Percentiles rank a stretch among this genome's conserved stretches.
These are phyloP conservation scores for Mucor velutinosus DNA, from an alignment of 371 early-diverging fungal species.

Conservation along the genomic window DNA sequence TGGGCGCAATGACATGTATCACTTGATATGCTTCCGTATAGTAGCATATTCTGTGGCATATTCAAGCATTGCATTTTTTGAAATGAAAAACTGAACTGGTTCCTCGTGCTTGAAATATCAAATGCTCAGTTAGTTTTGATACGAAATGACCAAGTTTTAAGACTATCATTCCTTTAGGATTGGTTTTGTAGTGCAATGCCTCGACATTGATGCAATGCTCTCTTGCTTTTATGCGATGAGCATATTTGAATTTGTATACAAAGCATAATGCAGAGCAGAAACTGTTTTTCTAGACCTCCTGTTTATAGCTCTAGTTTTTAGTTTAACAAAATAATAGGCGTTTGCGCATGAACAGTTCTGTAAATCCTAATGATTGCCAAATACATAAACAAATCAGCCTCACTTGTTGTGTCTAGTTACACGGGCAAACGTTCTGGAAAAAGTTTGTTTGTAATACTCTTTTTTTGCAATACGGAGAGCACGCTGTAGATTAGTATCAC, in stretches of 20 bases:
- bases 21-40: not conserved
- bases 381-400: too few relatives aligned
- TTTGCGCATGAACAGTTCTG: too few relatives aligned
- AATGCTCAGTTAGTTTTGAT: not conserved
- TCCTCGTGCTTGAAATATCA: not conserved
- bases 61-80: not conserved
- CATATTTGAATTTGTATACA: too few relatives aligned
- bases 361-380: too few relatives aligned
- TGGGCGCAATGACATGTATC: not conserved
- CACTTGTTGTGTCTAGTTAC: not conserved
- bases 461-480: not conserved
- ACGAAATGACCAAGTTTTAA: not conserved
- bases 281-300: too few relatives aligned
- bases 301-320: too few relatives aligned
- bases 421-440: not conserved
- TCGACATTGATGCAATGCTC: not conserved
- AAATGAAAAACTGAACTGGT: not conserved
- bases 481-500: not conserved
- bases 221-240: too few relatives aligned
- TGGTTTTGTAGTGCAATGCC: not conserved
- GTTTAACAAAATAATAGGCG: too few relatives aligned
- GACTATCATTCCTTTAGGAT: not conserved
- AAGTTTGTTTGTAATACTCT: not conserved
- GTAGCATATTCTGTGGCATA: not conserved
- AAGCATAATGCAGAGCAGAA: too few relatives aligned